Evolutionary conservation across 2,329 filamentous ascomycete genomes (phyloP).

Genomic region (Aspergillus jensenii): DNA sequence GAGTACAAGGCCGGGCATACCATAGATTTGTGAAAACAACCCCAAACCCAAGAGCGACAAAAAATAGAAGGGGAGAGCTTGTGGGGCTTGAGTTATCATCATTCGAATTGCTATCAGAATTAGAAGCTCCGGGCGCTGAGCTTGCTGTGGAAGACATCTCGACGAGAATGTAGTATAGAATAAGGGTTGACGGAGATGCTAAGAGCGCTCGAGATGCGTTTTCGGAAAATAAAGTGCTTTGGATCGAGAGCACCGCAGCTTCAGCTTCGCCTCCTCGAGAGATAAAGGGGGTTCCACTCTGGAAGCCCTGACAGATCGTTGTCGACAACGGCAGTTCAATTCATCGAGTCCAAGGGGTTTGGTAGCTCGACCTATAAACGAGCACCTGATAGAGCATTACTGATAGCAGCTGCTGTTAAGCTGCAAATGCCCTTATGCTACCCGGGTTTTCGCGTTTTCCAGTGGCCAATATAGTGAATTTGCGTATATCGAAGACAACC

Average conservation of each 20-base stretch:
- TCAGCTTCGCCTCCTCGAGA: background rate
- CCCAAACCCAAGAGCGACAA: constrained; percentile 92
- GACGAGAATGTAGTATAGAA: background rate
- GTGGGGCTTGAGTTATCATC: constrained; percentile 52
- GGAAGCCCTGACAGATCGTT: background rate
- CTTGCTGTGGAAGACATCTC: constrained; percentile 31
- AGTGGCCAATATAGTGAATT: background rate
- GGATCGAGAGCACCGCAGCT: background rate
- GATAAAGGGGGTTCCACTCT: background rate
- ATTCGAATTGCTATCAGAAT: constrained; percentile 27
- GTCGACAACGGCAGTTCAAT: constrained; percentile 6
- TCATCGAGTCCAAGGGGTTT: constrained; percentile 12
- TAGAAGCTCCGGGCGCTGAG: constrained; percentile 27
- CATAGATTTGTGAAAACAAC: constrained; percentile 99
- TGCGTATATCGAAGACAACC: background rate
- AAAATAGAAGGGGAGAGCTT: constrained; percentile 80
- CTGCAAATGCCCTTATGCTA: background rate
- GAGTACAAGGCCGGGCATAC: constrained; percentile 56
- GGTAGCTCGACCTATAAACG: constrained; percentile 7
- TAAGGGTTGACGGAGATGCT: background rate
- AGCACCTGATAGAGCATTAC: constrained; percentile 14
- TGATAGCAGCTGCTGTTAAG: constrained; percentile 5
- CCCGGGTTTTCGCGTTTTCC: background rate
- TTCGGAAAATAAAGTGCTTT: background rate
- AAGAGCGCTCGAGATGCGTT: background rate